Evolutionary conservation across 2,329 filamentous ascomycete species (phyloP).

Genomic region (Cladophialophora yegresii): DNA sequence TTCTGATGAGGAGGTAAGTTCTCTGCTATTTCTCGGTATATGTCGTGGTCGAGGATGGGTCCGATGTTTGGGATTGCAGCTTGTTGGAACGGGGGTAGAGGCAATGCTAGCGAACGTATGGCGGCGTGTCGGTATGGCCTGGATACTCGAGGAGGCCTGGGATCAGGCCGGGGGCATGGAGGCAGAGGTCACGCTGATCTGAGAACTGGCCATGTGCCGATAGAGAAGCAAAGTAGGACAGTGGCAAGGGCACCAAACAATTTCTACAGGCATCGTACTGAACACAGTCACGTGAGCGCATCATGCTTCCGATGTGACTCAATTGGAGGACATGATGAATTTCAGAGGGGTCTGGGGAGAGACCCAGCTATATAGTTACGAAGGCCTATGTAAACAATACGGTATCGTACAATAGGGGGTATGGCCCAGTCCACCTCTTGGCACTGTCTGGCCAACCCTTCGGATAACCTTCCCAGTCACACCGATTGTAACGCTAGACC

Average conservation of each 20-base stretch:
- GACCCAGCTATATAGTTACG: too few relatives aligned
- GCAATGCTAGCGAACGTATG: not conserved
- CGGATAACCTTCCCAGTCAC: too few relatives aligned
- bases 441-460: too few relatives aligned
- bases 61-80: not conserved
- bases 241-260: too few relatives aligned
- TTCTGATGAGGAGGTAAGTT: not conserved
- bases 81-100: not conserved
- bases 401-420: too few relatives aligned
- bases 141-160: not conserved
- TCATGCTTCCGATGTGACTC: too few relatives aligned
- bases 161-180: not conserved
- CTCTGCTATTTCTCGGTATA: not conserved
- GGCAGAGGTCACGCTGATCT: not conserved
- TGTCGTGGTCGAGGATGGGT: not conserved
- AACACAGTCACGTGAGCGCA: not conserved
- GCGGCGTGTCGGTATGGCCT: not conserved
- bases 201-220: not conserved
- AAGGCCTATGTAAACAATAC: too few relatives aligned
- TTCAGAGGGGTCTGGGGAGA: too few relatives aligned
- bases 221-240: not conserved
- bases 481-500: not conserved
- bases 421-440: too few relatives aligned
- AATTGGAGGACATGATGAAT: too few relatives aligned
- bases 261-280: not conserved